Conservation (phyloP, 179 eudicot species). For the Spergularia azorica region DNA sequence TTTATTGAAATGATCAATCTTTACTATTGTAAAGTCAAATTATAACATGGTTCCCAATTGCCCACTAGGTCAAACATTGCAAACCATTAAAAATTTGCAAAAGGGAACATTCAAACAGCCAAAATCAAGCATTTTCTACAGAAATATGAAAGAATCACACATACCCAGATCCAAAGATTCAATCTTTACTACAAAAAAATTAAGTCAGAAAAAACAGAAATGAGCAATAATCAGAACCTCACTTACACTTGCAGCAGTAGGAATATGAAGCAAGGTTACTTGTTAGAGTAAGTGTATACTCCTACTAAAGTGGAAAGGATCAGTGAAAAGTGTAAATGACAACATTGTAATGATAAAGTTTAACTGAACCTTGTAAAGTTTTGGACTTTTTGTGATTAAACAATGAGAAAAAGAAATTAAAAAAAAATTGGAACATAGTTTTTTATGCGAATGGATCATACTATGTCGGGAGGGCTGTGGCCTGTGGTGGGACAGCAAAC, state of each 20-base stretch:
- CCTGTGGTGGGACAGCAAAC: background rate
- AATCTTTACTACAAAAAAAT: slow-evolving; percentile 5
- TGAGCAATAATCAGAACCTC: slow-evolving; percentile 6
- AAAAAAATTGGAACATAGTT: no score
- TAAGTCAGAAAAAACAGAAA: background rate
- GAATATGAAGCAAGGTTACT: slow-evolving; percentile 1
- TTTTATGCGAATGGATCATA: no score
- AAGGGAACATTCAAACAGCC: background rate
- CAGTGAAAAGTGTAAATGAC: slow-evolving; percentile 26
- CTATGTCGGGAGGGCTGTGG: no score
- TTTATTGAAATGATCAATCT: no score
- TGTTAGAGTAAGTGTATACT: background rate
- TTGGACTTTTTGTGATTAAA: slow-evolving; percentile 7
- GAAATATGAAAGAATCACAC: background rate
- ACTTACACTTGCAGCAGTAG: slow-evolving; percentile 25
- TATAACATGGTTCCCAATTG: no score
- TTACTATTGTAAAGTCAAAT: no score
- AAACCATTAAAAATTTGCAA: background rate
- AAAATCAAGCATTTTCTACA: background rate
- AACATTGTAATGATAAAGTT: background rate
- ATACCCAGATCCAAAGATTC: slow-evolving; percentile 2
- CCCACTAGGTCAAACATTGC: no score
- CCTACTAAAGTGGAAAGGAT: slow-evolving; percentile 5
- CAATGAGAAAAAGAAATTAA: no score
- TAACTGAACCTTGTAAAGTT: slow-evolving; percentile 13